These are phyloP conservation scores for Beauveria asiatica DNA, from an alignment of 2,329 filamentous ascomycete species.

Conservation along the genomic window DNA sequence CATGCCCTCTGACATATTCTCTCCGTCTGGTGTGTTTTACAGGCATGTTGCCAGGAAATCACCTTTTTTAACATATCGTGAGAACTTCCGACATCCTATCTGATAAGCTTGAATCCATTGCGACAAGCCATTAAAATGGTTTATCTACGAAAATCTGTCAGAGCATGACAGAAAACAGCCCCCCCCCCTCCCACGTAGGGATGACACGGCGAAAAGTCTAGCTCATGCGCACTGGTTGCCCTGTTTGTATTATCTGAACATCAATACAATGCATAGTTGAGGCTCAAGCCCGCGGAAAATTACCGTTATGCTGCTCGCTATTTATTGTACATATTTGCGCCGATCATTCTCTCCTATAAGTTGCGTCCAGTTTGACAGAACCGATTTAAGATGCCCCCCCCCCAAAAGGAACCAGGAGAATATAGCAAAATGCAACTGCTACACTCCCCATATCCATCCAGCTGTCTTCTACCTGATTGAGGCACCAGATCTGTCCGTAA, in stretches of 20 bases:
- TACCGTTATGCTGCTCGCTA: not conserved
- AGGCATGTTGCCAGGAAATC: too few relatives aligned
- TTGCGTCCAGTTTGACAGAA: not conserved
- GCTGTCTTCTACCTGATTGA: conserved; percentile 48
- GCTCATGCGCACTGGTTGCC: not conserved
- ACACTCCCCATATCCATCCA: not conserved
- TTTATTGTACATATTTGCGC: conserved; percentile 2
- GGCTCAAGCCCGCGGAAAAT: not conserved
- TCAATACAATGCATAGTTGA: conserved; percentile 14
- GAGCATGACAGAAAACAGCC: too few relatives aligned
- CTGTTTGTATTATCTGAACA: conserved; percentile 15
- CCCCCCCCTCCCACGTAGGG: too few relatives aligned
- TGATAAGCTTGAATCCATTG: too few relatives aligned
- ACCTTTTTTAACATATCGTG: too few relatives aligned
- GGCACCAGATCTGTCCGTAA: conserved; percentile 74
- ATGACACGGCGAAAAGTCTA: not conserved
- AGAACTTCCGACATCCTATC: too few relatives aligned
- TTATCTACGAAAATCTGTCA: too few relatives aligned
- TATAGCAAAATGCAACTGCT: not conserved
- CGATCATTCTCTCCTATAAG: not conserved
- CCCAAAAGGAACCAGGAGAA: not conserved
- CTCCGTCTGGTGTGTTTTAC: too few relatives aligned
- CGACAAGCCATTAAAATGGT: too few relatives aligned
- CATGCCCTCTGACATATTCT: too few relatives aligned
- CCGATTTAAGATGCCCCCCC: not conserved